Base-by-base conservation (phyloP, 352 stramenopile species). In the Phytophthora brassicae region DNA sequence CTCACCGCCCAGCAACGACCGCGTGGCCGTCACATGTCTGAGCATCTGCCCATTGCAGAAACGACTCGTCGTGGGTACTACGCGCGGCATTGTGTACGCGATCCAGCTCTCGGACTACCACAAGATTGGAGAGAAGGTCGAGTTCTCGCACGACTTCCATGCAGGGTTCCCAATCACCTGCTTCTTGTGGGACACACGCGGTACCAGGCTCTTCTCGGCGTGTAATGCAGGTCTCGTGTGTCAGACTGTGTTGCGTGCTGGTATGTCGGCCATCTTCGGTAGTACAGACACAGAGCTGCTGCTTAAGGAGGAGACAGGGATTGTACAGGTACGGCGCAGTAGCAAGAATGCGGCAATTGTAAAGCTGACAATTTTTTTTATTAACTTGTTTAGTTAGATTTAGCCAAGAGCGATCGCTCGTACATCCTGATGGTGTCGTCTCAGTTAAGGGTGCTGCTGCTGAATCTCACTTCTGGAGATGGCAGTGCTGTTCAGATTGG, bases 131-230 rank as follows among this genome's bases (percentile, higher is more conserved):
- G 87, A 94, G 60, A 91, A 91, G 60, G 75, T 94, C 43, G 87
- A 94, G 72, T 95, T 95, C 64, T 88, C 81, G 46, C 86, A 95
- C 53, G 81, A 93, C 46, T 92, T 95, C 64, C 86, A 95, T 46
- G 51, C 75, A 16, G 83, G 86, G 2, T 93, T 93, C 35, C 75
- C 83, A 6, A 72, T 95, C 42, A 93, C 83, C 2, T 90, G 78
- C 54, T 90, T 95, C 38, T 39, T 95, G 29, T 95, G 86, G 86
- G 85, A 95, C 59, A 78, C 70, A 36, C 64, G 69, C 6, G 82
- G 86, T 8, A 52, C 74, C 24, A 79, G 86, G 17, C 71, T 95
- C n/a, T 94, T 89, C 47, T 93, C 86, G 12, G 85, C 84, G 0
- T 95, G 85, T 42, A 89, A 90, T 51, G 84, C 77, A 6, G 86